These are phyloP conservation scores for Russula abietina DNA, from an alignment of 768 basidiomycete genomes.

Conservation along the genomic window DNA sequence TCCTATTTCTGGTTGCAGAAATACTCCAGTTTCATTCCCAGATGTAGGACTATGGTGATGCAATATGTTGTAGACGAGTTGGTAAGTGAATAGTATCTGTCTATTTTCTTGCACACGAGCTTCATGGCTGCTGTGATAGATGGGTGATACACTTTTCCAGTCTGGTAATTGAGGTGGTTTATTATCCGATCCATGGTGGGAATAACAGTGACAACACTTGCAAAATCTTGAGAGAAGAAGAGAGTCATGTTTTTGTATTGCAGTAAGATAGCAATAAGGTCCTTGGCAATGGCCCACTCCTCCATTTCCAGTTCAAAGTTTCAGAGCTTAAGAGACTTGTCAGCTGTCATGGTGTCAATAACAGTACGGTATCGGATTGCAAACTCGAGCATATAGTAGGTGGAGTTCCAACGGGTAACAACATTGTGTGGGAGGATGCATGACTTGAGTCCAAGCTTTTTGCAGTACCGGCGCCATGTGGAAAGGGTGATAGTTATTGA, in stretches of 20 bases:
- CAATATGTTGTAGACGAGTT: neutral
- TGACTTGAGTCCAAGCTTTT: neutral
- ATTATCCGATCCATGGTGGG: neutral
- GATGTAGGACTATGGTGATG: neutral
- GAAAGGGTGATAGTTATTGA: neutral
- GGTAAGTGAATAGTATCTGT: neutral
- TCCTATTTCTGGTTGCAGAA: conserved; percentile 8
- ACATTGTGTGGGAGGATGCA: conserved; percentile 23
- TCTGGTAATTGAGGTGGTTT: neutral
- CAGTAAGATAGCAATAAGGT: neutral
- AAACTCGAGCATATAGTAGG: conserved; percentile 14
- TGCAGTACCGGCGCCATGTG: neutral
- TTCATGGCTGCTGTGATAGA: neutral
- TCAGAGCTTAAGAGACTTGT: neutral
- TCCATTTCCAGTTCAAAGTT: conserved; percentile 11
- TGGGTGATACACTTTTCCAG: neutral
- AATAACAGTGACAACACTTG: neutral
- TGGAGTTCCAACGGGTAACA: conserved; percentile 29
- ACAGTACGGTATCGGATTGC: conserved; percentile 18
- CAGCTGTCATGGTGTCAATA: conserved; percentile 11
- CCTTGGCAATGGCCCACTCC: neutral
- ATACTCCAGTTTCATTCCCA: conserved; percentile 6
- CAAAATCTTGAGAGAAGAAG: neutral
- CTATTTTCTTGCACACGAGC: neutral
- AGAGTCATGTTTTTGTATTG: conserved; percentile 1